phyloP scores from a whole-genome alignment of 495 filamentous ascomycete genomes.

The Durotheca rogersii region DNA sequence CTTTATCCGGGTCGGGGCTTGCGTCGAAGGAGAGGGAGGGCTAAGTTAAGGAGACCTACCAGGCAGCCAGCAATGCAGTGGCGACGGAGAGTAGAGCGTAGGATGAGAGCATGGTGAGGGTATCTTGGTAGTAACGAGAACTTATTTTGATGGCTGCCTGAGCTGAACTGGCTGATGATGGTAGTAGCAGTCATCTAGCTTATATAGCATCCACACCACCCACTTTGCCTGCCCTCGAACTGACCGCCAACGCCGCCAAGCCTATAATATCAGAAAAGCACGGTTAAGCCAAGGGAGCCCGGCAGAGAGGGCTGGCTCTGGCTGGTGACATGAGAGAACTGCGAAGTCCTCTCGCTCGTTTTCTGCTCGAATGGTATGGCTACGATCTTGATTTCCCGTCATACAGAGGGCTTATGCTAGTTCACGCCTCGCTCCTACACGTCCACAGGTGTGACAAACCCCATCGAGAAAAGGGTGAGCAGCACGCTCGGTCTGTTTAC shows the following conservation, averaged over 20 bases:
- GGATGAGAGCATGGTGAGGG: slow-evolving; percentile 20
- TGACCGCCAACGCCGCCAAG: not conserved
- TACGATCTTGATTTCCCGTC: not conserved
- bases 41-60: slow-evolving; percentile 9
- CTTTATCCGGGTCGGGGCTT: not conserved
- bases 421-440: not conserved
- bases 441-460: not conserved
- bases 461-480: not conserved
- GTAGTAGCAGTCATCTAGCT: not conserved
- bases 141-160: not conserved
- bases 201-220: not conserved
- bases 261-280: not conserved
- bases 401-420: not conserved
- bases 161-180: not conserved
- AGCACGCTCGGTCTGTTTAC: not conserved
- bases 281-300: not conserved
- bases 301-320: not conserved
- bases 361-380: not conserved
- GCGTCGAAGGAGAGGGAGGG: not conserved
- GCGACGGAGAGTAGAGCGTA: slow-evolving; percentile 8
- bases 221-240: not conserved
- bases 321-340: not conserved
- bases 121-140: not conserved
- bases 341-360: not conserved
- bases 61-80: slow-evolving; percentile 16